These are phyloP conservation scores for Cyberlindnera sargentensis DNA, from an alignment of 805 yeast species.

Conservation along the genomic window DNA sequence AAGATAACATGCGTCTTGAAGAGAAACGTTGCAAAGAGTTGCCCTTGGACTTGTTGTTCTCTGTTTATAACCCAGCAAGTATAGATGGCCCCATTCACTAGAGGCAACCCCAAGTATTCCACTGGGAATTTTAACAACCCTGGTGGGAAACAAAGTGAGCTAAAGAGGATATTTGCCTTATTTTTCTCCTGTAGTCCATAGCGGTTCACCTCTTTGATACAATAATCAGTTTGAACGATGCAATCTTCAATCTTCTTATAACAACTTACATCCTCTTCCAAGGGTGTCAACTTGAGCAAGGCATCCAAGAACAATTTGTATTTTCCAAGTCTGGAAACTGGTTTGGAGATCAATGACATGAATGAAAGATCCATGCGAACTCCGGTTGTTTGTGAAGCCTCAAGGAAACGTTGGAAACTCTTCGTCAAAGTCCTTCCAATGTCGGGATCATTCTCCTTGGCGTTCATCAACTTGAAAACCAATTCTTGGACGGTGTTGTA, in stretches of 20 bases:
- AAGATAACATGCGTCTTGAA: conserved; percentile 47
- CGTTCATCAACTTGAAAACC: conserved; percentile 28
- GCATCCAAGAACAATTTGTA: conserved; percentile 46
- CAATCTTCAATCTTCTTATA: conserved; percentile 12
- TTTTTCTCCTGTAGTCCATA: conserved; percentile 21
- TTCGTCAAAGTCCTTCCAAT: conserved; percentile 17
- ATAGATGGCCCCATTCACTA: conserved; percentile 36
- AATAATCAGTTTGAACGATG: conserved; percentile 14
- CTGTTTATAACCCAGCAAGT: conserved; percentile 31
- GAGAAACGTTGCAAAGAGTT: conserved; percentile 31
- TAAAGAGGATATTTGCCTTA: conserved; percentile 12
- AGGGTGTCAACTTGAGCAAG: conserved; percentile 25
- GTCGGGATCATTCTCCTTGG: conserved; percentile 21
- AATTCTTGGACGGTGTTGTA: conserved; percentile 29
- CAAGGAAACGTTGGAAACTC: conserved; percentile 32
- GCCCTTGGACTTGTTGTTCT: conserved; percentile 6
- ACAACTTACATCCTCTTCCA: conserved; percentile 12
- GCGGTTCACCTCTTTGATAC: conserved; percentile 26
- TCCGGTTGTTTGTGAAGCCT: conserved; percentile 33
- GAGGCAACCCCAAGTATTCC: conserved; percentile 40
- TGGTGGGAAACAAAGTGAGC: conserved; percentile 11
- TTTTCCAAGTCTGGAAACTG: conserved; percentile 42
- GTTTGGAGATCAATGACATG: conserved; percentile 45
- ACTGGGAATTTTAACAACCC: conserved; percentile 25
- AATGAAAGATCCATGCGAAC: conserved; percentile 43